Base-by-base conservation (phyloP, 2,329 filamentous ascomycete species). In the Colletotrichum sp. region DNA sequence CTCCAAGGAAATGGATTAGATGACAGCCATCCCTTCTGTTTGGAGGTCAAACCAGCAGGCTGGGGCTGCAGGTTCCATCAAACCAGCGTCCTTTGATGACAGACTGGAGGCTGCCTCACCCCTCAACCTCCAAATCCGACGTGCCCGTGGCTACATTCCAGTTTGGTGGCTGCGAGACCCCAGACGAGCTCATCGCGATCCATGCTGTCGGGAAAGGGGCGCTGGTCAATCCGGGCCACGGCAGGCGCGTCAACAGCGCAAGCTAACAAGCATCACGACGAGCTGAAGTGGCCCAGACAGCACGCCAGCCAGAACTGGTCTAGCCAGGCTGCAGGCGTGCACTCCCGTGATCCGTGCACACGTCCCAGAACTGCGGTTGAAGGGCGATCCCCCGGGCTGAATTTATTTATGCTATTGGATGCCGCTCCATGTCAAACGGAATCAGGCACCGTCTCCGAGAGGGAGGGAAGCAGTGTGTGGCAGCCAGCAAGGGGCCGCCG, bases 301-400 rank as follows among this genome's bases (percentile, higher is more conserved):
- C 38, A 63, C 61, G 34, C 68, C 71, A 71, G 18, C 68, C 68
- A 24, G 29, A 71, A 71, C 54, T 47, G 67, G 71, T 15, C 63
- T 74, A 74, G 72, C 24, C 47, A 38, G 16, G 65, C 69, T 73
- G 63, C 69, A 72, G 47, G 43, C 55, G 47, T 59, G 29, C 24
- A 59, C 71, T 70, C 62, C 67, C 67, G 59, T 38, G 59, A 69
- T 55, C 64, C 27, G 72, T 74, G 72, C 63, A 43, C 66, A 58
- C 36, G 63, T 75, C 73, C 75, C 75, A 73, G 55, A 34, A 55
- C 38, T 76, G 54, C 43, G 75, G 75, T 75, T 74, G 59, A 70
- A 70, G 66, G 69, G 70, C 70, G 75, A 74, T 75, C 75, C 75
- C 73, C 74, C 63, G 54, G 63, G 67, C 34, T 64, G 73, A 63